phyloP scores from a whole-genome alignment of 2,329 filamentous ascomycete species.

The Orbilia brochopaga region DNA sequence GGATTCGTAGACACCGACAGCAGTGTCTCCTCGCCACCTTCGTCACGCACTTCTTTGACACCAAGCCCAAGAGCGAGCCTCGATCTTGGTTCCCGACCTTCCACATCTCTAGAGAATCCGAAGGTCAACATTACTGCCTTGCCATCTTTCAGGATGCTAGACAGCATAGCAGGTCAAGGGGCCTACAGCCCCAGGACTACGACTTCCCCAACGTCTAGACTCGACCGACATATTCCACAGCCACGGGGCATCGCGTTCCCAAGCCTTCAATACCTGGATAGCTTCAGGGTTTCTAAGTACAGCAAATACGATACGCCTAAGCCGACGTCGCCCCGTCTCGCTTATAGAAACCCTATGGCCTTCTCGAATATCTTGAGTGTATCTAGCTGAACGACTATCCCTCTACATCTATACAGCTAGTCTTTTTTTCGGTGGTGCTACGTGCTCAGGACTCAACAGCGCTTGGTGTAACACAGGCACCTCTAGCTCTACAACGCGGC shows the following conservation, averaged over 20 bases:
- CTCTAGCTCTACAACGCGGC: too few relatives aligned
- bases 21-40: slow-evolving; percentile 33
- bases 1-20: slow-evolving; percentile 36
- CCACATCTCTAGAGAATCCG: slow-evolving; percentile 13
- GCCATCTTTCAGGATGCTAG: slow-evolving; percentile 30
- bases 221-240: neutral
- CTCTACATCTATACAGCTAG: too few relatives aligned
- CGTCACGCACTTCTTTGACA: slow-evolving; percentile 41
- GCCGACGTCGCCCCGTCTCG: neutral
- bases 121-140: slow-evolving; percentile 20
- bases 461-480: too few relatives aligned
- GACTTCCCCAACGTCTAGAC: slow-evolving; percentile 10
- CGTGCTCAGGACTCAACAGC: too few relatives aligned
- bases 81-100: slow-evolving; percentile 15
- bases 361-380: slow-evolving; percentile 23
- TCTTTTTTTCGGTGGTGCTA: too few relatives aligned
- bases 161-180: slow-evolving; percentile 24
- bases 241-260: neutral
- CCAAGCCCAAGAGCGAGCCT: slow-evolving; percentile 32
- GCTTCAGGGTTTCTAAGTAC: slow-evolving; percentile 6
- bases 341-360: slow-evolving; percentile 35
- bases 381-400: neutral
- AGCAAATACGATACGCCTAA: neutral
- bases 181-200: slow-evolving; percentile 8
- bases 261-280: neutral